A percentile compares a stretch with the other conserved stretches of the same genome.
Conservation (phyloP, 176 grass and related monocot species). For the Triticum timopheevii region DNA sequence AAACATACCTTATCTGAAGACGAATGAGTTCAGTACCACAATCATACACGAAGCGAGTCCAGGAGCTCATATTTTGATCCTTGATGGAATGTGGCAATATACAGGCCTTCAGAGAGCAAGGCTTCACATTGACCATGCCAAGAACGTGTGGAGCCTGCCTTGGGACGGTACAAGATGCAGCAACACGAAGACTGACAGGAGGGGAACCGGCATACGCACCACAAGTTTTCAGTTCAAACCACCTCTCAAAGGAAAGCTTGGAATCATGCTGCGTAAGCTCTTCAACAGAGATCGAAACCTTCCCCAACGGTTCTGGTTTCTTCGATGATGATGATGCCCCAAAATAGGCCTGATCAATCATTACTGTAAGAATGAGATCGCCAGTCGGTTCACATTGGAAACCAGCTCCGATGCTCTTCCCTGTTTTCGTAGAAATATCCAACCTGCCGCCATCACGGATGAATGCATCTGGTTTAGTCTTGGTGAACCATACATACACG, state of each 20-base stretch:
- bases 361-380: slow-evolving; percentile 56
- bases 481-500: slow-evolving; percentile 62
- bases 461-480: slow-evolving; percentile 67
- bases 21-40: slow-evolving; percentile 62
- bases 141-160: slow-evolving; percentile 35
- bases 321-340: slow-evolving; percentile 25
- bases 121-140: slow-evolving; percentile 48
- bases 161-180: slow-evolving; percentile 61
- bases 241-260: slow-evolving; percentile 65
- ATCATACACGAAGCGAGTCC: slow-evolving; percentile 59
- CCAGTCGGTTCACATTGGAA: slow-evolving; percentile 76
- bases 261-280: slow-evolving; percentile 52
- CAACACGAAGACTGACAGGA: slow-evolving; percentile 56
- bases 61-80: slow-evolving; percentile 37
- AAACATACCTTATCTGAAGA: slow-evolving; percentile 69
- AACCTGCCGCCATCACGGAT: slow-evolving; percentile 53
- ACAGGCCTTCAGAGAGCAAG: slow-evolving; percentile 48
- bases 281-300: slow-evolving; percentile 65
- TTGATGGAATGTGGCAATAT: slow-evolving; percentile 44
- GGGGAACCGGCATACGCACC: slow-evolving; percentile 35
- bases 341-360: slow-evolving; percentile 35
- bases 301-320: slow-evolving; percentile 58
- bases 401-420: slow-evolving; percentile 51
- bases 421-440: slow-evolving; percentile 49
- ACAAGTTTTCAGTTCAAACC: slow-evolving; percentile 70